phyloP scores from a whole-genome alignment of 345 rosid species.

The Microthlaspi erraticum region DNA sequence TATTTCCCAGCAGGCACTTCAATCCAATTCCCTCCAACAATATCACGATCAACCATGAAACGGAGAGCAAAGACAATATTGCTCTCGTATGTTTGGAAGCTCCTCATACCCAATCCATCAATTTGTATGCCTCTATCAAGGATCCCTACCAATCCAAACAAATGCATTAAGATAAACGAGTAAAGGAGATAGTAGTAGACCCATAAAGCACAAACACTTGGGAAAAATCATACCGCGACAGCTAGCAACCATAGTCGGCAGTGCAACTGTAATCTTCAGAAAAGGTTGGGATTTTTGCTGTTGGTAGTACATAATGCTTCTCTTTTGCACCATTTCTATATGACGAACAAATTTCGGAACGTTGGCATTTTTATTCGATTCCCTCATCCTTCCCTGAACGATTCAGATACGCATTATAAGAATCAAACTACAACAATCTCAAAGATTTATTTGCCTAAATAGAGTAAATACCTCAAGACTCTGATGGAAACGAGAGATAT shows the following conservation, averaged over 20 bases:
- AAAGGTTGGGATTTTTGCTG: slow-evolving; percentile 77
- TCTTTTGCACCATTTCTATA: slow-evolving; percentile 77
- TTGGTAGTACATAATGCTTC: slow-evolving; percentile 94
- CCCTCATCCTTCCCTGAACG: slow-evolving; percentile 83
- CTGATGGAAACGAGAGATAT: slow-evolving; percentile 77
- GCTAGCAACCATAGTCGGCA: slow-evolving; percentile 90
- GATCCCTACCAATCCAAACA: slow-evolving; percentile 60
- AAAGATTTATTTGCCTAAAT: slow-evolving; percentile 6
- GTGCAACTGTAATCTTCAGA: slow-evolving; percentile 87
- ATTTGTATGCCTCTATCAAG: slow-evolving; percentile 95
- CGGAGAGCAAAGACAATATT: slow-evolving; percentile 92
- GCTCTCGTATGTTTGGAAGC: slow-evolving; percentile 96
- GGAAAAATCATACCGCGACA: slow-evolving; percentile 72
- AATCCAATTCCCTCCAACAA: slow-evolving; percentile 99
- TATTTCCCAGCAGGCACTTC: slow-evolving; percentile 89
- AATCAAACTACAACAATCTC: slow-evolving; percentile 5
- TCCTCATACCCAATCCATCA: slow-evolving; percentile 89
- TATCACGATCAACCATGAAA: slow-evolving; percentile 86
- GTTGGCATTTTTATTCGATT: slow-evolving; percentile 62
- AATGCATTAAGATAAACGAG: slow-evolving; percentile 4
- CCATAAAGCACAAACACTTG: slow-evolving; percentile 24
- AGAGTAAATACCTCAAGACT: slow-evolving; percentile 73
- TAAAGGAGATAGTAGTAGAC: neutral
- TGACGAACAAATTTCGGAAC: slow-evolving; percentile 63
- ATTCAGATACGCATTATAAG: slow-evolving; percentile 21